Conservation (phyloP, 306 rosid species). For the Cicer bijugum region DNA sequence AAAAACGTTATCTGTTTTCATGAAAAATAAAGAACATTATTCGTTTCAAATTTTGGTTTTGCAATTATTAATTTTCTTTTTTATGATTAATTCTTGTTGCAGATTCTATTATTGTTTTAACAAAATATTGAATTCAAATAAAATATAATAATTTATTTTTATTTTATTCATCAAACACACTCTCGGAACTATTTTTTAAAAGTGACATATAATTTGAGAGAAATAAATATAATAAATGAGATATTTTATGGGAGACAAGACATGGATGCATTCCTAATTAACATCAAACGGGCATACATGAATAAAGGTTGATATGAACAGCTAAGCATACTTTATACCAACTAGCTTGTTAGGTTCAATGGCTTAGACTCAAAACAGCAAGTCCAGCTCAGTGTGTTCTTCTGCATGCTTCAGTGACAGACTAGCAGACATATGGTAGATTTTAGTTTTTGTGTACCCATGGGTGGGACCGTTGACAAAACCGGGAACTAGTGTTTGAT, state of each 20-base stretch:
- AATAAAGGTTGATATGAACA: conserved; percentile 1
- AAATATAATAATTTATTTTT: too few species aligned
- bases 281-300: background rate
- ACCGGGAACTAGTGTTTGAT: background rate
- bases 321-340: background rate
- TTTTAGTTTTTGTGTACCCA: background rate
- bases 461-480: conserved; percentile 2
- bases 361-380: background rate
- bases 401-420: background rate
- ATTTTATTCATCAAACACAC: too few species aligned
- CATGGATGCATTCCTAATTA: background rate
- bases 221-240: too few species aligned
- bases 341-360: conserved; percentile 18
- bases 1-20: too few species aligned
- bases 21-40: too few species aligned
- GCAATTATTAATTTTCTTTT: too few species aligned
- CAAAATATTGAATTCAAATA: too few species aligned
- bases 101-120: too few species aligned
- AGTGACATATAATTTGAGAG: too few species aligned
- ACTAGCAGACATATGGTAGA: background rate
- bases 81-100: too few species aligned
- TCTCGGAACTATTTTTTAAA: too few species aligned
- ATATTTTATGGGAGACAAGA: background rate
- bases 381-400: conserved; percentile 19
- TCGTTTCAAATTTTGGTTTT: too few species aligned